A percentile compares a stretch with the other conserved stretches of the same genome.
phyloP scores from a whole-genome alignment of 305 asterid genomes.

The Fraxinus sp. region DNA sequence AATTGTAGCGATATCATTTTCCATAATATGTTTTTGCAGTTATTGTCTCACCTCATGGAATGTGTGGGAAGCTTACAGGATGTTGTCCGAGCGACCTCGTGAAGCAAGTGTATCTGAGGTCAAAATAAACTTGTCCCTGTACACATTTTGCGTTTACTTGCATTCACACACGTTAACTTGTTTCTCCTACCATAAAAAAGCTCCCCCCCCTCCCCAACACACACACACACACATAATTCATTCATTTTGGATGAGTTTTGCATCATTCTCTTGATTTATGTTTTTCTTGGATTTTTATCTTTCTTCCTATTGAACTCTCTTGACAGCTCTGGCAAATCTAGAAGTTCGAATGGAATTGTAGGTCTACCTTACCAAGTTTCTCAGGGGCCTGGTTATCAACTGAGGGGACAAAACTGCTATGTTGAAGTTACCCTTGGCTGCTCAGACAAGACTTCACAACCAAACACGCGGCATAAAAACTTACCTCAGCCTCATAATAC shows the following conservation, averaged over 20 bases:
- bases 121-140: slow-evolving; percentile 21
- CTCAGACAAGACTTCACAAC: slow-evolving; percentile 49
- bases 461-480: slow-evolving; percentile 39
- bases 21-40: slow-evolving; percentile 47
- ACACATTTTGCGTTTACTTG: neutral
- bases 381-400: slow-evolving; percentile 71
- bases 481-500: slow-evolving; percentile 44
- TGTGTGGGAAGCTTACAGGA: slow-evolving; percentile 95
- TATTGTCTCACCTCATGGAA: slow-evolving; percentile 93
- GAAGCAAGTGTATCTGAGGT: slow-evolving; percentile 96
- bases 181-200: neutral
- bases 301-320: slow-evolving; percentile 21
- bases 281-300: slow-evolving; percentile 17
- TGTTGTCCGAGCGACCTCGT: slow-evolving; percentile 93
- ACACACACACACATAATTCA: neutral
- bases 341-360: slow-evolving; percentile 73
- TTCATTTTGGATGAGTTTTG: neutral
- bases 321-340: slow-evolving; percentile 76
- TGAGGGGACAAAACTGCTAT: slow-evolving; percentile 75
- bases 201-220: neutral
- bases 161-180: slow-evolving; percentile 8
- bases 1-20: slow-evolving; percentile 20
- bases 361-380: slow-evolving; percentile 73
- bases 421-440: slow-evolving; percentile 88
- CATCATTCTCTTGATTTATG: neutral